Percentiles rank a stretch among this genome's conserved stretches.
Conservation (phyloP, 495 filamentous ascomycete species). For the Aspergillus biplanus region DNA sequence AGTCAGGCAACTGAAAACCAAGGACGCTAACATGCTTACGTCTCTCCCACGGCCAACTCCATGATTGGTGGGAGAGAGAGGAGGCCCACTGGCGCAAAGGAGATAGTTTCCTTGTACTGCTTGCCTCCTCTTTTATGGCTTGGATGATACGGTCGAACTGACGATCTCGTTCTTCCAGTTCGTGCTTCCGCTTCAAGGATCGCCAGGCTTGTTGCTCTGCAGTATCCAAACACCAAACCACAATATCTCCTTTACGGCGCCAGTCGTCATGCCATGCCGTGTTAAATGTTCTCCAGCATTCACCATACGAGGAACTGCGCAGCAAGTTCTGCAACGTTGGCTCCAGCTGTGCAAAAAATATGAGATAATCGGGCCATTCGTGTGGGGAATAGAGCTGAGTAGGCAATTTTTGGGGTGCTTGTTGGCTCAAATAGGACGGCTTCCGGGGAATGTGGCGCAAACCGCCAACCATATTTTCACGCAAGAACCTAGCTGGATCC, state of each 20-base stretch:
- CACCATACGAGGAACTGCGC: conserved; percentile 60
- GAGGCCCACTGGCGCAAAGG: conserved; percentile 27
- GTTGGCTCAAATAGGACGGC: conserved; percentile 34
- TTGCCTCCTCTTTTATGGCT: conserved; percentile 31
- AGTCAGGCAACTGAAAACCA: conserved; percentile 21
- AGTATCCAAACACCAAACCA: conserved; percentile 71
- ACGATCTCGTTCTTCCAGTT: conserved; percentile 33
- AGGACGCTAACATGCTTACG: conserved; percentile 18
- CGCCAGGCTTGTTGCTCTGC: conserved; percentile 42
- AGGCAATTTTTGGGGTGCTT: conserved; percentile 8
- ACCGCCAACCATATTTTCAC: conserved; percentile 48
- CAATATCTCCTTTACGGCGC: conserved; percentile 79
- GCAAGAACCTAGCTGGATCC: conserved; percentile 64
- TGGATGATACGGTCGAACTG: conserved; percentile 45
- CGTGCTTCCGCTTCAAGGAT: conserved; percentile 25
- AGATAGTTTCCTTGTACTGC: conserved; percentile 17
- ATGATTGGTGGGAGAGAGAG: conserved; percentile 15
- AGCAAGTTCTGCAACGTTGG: conserved; percentile 51
- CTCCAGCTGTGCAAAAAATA: conserved; percentile 68
- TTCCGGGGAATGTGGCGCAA: conserved; percentile 44
- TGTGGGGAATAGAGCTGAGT: conserved; percentile 23
- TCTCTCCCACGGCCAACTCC: conserved; percentile 33
- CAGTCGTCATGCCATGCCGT: conserved; percentile 85
- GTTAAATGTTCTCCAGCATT: conserved; percentile 78
- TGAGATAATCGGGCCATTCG: conserved; percentile 63